A percentile compares a stretch with the other conserved stretches of the same genome.
phyloP scores from a whole-genome alignment of 495 filamentous ascomycete genomes.

The Penicillium silybi region DNA sequence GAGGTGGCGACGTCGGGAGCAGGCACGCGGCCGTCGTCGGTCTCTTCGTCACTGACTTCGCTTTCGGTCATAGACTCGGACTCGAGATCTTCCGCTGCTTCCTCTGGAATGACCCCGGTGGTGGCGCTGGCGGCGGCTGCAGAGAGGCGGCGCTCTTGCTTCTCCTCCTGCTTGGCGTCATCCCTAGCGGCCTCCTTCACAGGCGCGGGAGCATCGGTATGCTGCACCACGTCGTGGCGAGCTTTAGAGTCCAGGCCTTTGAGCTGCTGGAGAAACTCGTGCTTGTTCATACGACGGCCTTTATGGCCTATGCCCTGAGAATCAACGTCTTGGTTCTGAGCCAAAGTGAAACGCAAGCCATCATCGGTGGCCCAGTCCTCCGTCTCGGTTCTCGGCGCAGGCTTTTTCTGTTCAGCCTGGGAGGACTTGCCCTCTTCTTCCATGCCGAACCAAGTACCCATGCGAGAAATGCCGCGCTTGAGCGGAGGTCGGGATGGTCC shows the following conservation, averaged over 20 bases:
- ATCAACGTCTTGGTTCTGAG: slow-evolving; percentile 30
- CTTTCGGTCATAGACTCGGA: slow-evolving; percentile 29
- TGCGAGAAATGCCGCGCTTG: slow-evolving; percentile 49
- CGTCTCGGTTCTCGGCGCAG: slow-evolving; percentile 21
- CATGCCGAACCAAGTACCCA: slow-evolving; percentile 62
- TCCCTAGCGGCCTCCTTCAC: slow-evolving; percentile 54
- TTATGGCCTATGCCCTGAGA: slow-evolving; percentile 34
- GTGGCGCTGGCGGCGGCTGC: slow-evolving; percentile 15
- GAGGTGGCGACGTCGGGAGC: slow-evolving; percentile 45
- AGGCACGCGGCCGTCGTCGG: slow-evolving; percentile 24
- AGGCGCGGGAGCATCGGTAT: slow-evolving; percentile 58
- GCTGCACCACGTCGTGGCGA: slow-evolving; percentile 64
- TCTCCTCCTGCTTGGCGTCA: slow-evolving; percentile 32
- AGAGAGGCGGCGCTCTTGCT: slow-evolving; percentile 26
- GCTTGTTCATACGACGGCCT: slow-evolving; percentile 81
- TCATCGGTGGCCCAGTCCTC: slow-evolving; percentile 65
- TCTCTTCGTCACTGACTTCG: slow-evolving; percentile 28
- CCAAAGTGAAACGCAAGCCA: slow-evolving; percentile 82
- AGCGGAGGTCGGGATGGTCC: slow-evolving; percentile 33
- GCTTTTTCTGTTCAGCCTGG: slow-evolving; percentile 30
- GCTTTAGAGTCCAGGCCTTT: slow-evolving; percentile 73
- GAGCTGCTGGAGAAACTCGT: slow-evolving; percentile 85
- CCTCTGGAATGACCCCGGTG: slow-evolving; percentile 14
- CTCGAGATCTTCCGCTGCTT: slow-evolving; percentile 20
- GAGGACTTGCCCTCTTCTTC: slow-evolving; percentile 46